Conservation (phyloP, 345 rosid genomes). For the Geranium rotundifolium region DNA sequence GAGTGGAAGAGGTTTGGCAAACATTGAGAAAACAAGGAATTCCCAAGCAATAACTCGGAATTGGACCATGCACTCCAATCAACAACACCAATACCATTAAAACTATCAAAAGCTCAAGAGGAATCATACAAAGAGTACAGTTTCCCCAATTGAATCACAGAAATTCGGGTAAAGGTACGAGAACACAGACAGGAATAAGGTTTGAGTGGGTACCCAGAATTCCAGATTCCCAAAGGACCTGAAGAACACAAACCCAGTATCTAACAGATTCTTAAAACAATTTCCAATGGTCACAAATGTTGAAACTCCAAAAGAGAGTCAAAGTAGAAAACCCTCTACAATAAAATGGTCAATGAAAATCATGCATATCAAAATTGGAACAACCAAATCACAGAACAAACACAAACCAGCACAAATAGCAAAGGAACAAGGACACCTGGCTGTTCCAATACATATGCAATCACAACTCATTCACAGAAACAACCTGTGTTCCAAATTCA, state of each 20-base stretch:
- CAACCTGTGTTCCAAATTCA: constrained; percentile 14
- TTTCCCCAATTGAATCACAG: too few species aligned
- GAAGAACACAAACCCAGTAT: constrained; percentile 10
- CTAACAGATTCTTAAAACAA: constrained; percentile 12
- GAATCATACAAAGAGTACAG: neutral
- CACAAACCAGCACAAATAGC: constrained; percentile 9
- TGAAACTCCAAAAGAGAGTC: constrained; percentile 8
- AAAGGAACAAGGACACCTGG: constrained; percentile 5
- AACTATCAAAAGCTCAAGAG: neutral
- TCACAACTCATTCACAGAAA: constrained; percentile 14
- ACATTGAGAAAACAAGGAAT: neutral
- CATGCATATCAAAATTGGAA: neutral
- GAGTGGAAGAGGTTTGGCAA: neutral
- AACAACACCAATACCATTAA: neutral
- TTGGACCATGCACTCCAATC: neutral
- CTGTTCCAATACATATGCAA: constrained; percentile 14
- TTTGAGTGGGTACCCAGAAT: constrained; percentile 11
- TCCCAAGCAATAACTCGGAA: neutral
- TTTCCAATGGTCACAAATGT: constrained; percentile 3
- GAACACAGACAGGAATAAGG: constrained; percentile 1
- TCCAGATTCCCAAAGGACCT: constrained; percentile 7
- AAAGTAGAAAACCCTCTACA: constrained; percentile 11
- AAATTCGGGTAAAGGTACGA: too few species aligned
- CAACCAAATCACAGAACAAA: constrained; percentile 6
- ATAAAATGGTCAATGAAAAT: neutral